These are phyloP conservation scores for Suillus americanus DNA, from an alignment of 768 basidiomycete species.

Conservation along the genomic window DNA sequence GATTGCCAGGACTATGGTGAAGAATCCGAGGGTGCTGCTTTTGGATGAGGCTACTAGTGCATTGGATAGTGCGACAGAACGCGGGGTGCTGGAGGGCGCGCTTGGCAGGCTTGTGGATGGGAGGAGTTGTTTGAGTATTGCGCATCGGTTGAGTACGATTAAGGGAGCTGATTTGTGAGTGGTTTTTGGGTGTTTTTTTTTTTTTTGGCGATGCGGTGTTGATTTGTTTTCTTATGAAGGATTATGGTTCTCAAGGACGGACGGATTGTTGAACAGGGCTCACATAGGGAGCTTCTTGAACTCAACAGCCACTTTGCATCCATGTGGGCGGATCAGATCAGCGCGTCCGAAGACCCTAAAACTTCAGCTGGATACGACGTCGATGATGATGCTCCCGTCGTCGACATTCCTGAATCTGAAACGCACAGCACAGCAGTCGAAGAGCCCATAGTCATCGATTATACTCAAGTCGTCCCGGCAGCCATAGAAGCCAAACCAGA, in stretches of 20 bases:
- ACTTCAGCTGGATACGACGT: constrained; percentile 26
- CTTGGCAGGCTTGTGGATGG: constrained; percentile 10
- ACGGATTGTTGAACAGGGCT: constrained; percentile 80
- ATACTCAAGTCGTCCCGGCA: constrained; percentile 13
- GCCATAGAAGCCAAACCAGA: constrained; percentile 12
- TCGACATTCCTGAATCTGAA: constrained; percentile 17
- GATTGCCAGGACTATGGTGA: constrained; percentile 83
- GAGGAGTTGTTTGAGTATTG: constrained; percentile 31
- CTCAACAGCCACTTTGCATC: constrained; percentile 71
- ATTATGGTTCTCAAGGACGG: constrained; percentile 93
- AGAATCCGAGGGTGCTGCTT: constrained; percentile 81
- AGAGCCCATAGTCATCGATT: constrained; percentile 11
- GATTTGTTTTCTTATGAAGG: constrained; percentile 35
- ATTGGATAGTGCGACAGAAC: constrained; percentile 87
- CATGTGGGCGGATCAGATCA: constrained; percentile 89
- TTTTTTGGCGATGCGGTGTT: neutral
- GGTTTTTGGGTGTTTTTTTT: neutral
- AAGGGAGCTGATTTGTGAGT: constrained; percentile 63
- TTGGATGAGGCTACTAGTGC: constrained; percentile 81
- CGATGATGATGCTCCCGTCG: constrained; percentile 17
- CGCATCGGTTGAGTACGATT: constrained; percentile 39
- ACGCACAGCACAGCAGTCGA: constrained; percentile 27
- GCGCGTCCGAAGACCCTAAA: constrained; percentile 38
- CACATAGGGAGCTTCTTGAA: constrained; percentile 74
- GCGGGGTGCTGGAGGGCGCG: constrained; percentile 74